Evolutionary conservation across 2,329 filamentous ascomycete genomes (phyloP).

Genomic region (Cercospora beticola): DNA sequence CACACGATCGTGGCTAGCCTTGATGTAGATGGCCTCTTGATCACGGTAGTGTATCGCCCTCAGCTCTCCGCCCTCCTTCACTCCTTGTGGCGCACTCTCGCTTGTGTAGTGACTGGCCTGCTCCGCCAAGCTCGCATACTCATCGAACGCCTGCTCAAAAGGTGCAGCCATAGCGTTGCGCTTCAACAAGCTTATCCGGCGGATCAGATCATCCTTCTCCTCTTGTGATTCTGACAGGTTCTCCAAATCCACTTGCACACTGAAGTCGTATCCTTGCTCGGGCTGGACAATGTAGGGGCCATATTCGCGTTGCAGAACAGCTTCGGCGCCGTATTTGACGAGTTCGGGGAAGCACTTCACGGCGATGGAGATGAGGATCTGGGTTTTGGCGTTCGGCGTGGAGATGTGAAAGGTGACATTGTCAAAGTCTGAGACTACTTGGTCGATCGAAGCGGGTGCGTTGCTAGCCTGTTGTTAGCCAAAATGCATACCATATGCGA

Average conservation of each 20-base stretch:
- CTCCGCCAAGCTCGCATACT: constrained; percentile 81
- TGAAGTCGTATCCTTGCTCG: constrained; percentile 95
- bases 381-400: constrained; percentile 87
- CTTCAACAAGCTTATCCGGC: constrained; percentile 86
- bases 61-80: constrained; percentile 84
- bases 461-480: constrained; percentile 59
- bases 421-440: constrained; percentile 98
- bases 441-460: constrained; percentile 85
- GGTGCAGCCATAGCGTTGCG: constrained; percentile 98
- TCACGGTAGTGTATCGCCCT: constrained; percentile 98
- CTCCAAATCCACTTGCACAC: constrained; percentile 84
- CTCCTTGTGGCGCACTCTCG: constrained; percentile 88
- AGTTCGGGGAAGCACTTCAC: constrained; percentile 95
- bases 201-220: constrained; percentile 79
- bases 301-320: constrained; percentile 92
- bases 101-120: constrained; percentile 90
- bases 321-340: constrained; percentile 86
- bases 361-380: constrained; percentile 90
- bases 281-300: constrained; percentile 83
- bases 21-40: constrained; percentile 98
- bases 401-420: constrained; percentile 98
- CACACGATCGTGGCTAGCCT: constrained; percentile 93
- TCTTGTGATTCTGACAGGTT: constrained; percentile 81
- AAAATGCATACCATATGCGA: neutral
- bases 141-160: constrained; percentile 94